Evolutionary conservation across 2,329 filamentous ascomycete genomes (phyloP), one percentile per base, ranked within the genome.

Genomic region (Fusarium newnesense): DNA sequence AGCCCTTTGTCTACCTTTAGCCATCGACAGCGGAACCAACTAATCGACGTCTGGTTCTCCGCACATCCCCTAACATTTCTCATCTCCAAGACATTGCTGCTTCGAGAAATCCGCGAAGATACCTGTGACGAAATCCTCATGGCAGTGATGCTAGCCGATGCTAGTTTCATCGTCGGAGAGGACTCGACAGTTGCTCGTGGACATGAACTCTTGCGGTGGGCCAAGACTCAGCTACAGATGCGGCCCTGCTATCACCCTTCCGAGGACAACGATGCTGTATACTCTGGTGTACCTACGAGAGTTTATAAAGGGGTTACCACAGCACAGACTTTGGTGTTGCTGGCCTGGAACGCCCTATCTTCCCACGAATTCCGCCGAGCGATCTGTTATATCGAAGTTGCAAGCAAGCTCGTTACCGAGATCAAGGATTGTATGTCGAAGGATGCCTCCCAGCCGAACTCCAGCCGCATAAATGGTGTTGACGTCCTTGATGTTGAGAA

Each of bases 21-120:
- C 11, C 77, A 76, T 36, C 69, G 80, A 37, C 80, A 81, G 39
- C 77, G 79, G 59, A 80, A 75, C 12, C 80, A 82, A 60, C 74
- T 84, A 30, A 80, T 84, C 47, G 83, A 84, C 56, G 79, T 84
- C 30, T 84, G 83, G 83, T 84, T 81, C 63, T 82, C 80, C 2
- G 69, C 78, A 18, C 83, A 84, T 49, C 83, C 83, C 32, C 71
- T 84, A 11, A 83, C 82, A 13, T 80, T 81, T 59, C 75, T 84
- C 21, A 75, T 84, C 21, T 84, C 83, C 59, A 84, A 84, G 72
- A 84, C 83, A 3, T 71, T 84, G 13, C 77, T 84, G 13, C 77
- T 83, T 21, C 77, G 80, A 40, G 80, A 82, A 40, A 76, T 83
- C 13, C 79, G 81, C 28, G 81, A 83, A 61, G 80, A 77, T n/a